Evolutionary conservation across 2,329 filamentous ascomycete species (phyloP), one percentile per base, ranked within the genome.

Genomic region (Xylaria sp.): DNA sequence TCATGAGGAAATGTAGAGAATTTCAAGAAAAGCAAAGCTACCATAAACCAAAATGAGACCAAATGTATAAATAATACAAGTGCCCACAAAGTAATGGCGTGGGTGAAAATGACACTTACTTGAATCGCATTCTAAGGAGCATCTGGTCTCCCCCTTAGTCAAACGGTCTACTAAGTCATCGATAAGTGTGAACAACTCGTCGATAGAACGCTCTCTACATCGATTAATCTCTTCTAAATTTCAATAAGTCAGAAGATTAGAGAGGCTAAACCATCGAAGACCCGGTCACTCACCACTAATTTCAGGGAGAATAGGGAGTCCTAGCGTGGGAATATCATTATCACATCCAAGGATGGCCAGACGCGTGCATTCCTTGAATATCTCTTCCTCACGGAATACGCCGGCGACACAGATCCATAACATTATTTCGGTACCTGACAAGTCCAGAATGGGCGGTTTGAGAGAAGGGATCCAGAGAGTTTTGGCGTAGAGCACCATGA

Each of bases 291-390:
- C 11, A 7, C 33, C 20, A 15, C 15, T 11, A 31, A 66, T 20
- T 7, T 6, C 3, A 3, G 40, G 7, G 9, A 62, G 26, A 26
- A 57, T 28, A 3, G 58, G 64, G 3, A 66, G 40, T 6, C 49
- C 63, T 0, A 56, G 4, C 1, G 20, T 49, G 40, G 20, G 15
- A 36, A 58, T 62, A 13, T 3, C 26, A 26, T 6, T 15, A 0
- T 31, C 23, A 7, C 5, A 13, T 7, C 28, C 20, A 0, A 28
- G 2, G 31, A 66, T 62, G 9, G 42, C 64, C 7, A 23, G 1
- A 26, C 51, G 51, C 7, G 64, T 66, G 51, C 64, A 66, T 28
- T n/a, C 10, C 6, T 26, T 7, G 42, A 66, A 66, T 23, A 61
- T 26, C 20, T 4, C 3, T 2, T 23, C 6, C 3, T 49, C 17